Conservation (phyloP, 768 basidiomycete genomes). For the Rhodosporidiobolus sp. region DNA sequence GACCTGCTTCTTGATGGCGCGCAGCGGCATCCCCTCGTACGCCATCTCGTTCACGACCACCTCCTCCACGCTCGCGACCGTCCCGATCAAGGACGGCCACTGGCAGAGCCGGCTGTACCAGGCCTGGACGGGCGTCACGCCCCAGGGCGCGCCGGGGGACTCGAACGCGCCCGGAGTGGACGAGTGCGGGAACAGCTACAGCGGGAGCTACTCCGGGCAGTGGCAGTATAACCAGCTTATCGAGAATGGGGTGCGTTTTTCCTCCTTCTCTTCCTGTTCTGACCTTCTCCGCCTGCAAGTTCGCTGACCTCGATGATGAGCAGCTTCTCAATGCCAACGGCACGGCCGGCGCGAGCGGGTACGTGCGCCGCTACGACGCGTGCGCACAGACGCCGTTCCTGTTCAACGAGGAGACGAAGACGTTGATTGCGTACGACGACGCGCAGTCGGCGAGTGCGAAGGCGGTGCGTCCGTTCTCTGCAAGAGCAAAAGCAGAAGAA, state of each 20-base stretch:
- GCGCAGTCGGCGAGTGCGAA: background rate
- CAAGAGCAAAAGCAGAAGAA: background rate
- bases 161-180: conserved; percentile 22
- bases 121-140: background rate
- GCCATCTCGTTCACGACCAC: conserved; percentile 24
- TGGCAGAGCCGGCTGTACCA: conserved; percentile 20
- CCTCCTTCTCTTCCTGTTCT: background rate
- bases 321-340: conserved; percentile 27
- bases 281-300: no score
- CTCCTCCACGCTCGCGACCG: conserved; percentile 20
- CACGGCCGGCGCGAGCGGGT: conserved; percentile 14
- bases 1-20: background rate
- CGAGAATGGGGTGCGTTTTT: conserved; percentile 7
- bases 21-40: conserved; percentile 26
- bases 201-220: conserved; percentile 18
- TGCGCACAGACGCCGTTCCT: conserved; percentile 37
- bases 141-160: conserved; percentile 27
- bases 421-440: conserved; percentile 36
- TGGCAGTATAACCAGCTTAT: conserved; percentile 28
- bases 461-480: background rate
- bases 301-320: background rate
- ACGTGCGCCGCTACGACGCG: conserved; percentile 21
- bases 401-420: conserved; percentile 17
- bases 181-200: conserved; percentile 13
- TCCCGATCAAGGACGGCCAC: background rate